Conservation (phyloP, 2,329 filamentous ascomycete genomes). For the Hysterium pulicare region DNA sequence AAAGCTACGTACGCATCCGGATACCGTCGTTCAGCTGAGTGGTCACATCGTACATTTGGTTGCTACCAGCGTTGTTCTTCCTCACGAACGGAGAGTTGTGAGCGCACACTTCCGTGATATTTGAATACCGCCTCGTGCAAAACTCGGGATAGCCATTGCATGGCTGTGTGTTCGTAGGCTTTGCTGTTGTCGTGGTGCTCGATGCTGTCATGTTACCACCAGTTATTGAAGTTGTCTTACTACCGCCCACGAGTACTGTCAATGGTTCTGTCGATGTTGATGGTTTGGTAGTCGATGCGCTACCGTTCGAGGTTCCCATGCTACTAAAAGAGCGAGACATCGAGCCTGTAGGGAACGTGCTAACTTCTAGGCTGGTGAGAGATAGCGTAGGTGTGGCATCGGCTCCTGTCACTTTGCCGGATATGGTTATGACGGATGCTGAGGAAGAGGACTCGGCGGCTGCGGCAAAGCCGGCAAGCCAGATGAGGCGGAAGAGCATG, state of each 20-base stretch:
- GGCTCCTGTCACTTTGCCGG: slow-evolving; percentile 14
- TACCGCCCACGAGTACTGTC: slow-evolving; percentile 23
- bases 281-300: slow-evolving; percentile 14
- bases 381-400: slow-evolving; percentile 23
- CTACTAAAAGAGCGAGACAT: slow-evolving; percentile 10
- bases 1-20: slow-evolving; percentile 25
- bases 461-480: slow-evolving; percentile 21
- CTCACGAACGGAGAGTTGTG: slow-evolving; percentile 39
- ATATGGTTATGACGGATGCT: slow-evolving; percentile 24
- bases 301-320: slow-evolving; percentile 20
- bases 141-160: slow-evolving; percentile 42
- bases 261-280: slow-evolving; percentile 11
- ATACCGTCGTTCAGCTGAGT: slow-evolving; percentile 40
- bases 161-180: slow-evolving; percentile 39
- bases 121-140: slow-evolving; percentile 38
- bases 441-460: slow-evolving; percentile 24
- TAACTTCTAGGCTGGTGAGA: slow-evolving; percentile 27
- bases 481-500: slow-evolving; percentile 17
- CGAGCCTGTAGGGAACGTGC: slow-evolving; percentile 15
- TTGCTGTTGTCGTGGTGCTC: slow-evolving; percentile 22
- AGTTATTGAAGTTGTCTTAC: slow-evolving; percentile 9
- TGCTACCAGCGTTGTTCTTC: slow-evolving; percentile 33
- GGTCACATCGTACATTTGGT: slow-evolving; percentile 36
- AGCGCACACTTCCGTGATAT: slow-evolving; percentile 41
- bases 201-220: slow-evolving; percentile 21